Conservation (phyloP, 2,329 filamentous ascomycete genomes). For the Neoscytalidium dimidiatum region DNA sequence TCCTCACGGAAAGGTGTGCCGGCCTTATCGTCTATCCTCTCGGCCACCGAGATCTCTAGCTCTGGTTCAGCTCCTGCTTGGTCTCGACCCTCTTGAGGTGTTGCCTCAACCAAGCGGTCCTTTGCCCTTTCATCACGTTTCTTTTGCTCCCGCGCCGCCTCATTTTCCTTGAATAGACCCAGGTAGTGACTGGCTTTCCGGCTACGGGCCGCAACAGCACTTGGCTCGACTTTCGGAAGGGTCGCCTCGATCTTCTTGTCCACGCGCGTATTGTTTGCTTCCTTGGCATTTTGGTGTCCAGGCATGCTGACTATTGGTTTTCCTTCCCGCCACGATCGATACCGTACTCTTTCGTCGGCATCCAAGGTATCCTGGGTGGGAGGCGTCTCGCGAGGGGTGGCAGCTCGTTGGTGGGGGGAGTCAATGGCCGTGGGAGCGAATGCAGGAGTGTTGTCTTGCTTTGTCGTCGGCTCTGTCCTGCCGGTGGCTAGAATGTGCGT, state of each 20-base stretch:
- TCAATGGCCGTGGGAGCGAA: conserved; percentile 34
- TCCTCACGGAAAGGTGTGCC: conserved; percentile 7
- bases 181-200: conserved; percentile 68
- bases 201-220: conserved; percentile 57
- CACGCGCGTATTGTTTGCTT: conserved; percentile 48
- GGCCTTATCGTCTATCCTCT: background rate
- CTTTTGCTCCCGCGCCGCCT: conserved; percentile 55
- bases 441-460: conserved; percentile 30
- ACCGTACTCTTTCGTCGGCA: conserved; percentile 46
- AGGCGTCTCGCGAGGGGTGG: conserved; percentile 28
- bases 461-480: conserved; percentile 27
- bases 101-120: conserved; percentile 28
- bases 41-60: background rate
- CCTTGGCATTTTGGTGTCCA: conserved; percentile 42
- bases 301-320: conserved; percentile 45
- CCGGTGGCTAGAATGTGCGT: conserved; percentile 21
- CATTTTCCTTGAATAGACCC: conserved; percentile 65
- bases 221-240: conserved; percentile 57
- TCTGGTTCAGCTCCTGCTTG: background rate
- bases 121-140: conserved; percentile 42
- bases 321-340: conserved; percentile 52
- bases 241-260: conserved; percentile 67
- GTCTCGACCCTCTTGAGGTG: conserved; percentile 4
- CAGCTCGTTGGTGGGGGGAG: conserved; percentile 35
- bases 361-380: conserved; percentile 27